A percentile compares a stretch with the other conserved stretches of the same genome.
These are phyloP conservation scores for Blastobotrys peoriensis DNA, from an alignment of 805 yeast genomes.

Conservation along the genomic window DNA sequence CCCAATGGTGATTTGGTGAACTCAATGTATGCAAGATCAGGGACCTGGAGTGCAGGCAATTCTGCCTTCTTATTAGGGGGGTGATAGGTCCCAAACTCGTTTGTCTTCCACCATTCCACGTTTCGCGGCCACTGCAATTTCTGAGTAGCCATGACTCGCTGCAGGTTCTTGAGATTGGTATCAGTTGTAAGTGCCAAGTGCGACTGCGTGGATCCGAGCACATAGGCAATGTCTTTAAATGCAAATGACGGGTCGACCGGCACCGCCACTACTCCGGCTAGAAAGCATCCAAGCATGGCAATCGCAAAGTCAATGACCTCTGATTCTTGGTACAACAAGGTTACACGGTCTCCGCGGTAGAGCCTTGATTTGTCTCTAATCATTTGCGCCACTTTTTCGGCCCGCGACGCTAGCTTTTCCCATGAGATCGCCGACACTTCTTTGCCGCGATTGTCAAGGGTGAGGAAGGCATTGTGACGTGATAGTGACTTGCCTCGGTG, in stretches of 20 bases:
- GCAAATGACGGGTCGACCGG: slow-evolving; percentile 78
- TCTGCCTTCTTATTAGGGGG: slow-evolving; percentile 50
- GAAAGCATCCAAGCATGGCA: slow-evolving; percentile 83
- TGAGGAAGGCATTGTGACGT: slow-evolving; percentile 64
- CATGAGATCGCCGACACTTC: slow-evolving; percentile 72
- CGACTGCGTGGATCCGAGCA: slow-evolving; percentile 67
- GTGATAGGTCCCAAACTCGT: slow-evolving; percentile 73
- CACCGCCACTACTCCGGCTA: slow-evolving; percentile 91
- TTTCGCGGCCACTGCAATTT: slow-evolving; percentile 66
- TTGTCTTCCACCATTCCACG: slow-evolving; percentile 72
- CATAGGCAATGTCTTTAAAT: slow-evolving; percentile 60
- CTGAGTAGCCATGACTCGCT: slow-evolving; percentile 46
- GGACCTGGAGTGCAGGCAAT: slow-evolving; percentile 61
- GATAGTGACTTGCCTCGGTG: slow-evolving; percentile 62
- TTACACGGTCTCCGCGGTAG: slow-evolving; percentile 77
- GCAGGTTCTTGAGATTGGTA: slow-evolving; percentile 65
- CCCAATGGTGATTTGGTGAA: slow-evolving; percentile 87
- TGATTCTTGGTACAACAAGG: slow-evolving; percentile 72
- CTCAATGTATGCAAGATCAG: slow-evolving; percentile 90
- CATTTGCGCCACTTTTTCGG: slow-evolving; percentile 84
- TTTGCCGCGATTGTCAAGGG: slow-evolving; percentile 74
- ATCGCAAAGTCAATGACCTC: slow-evolving; percentile 83
- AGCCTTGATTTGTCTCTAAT: slow-evolving; percentile 66
- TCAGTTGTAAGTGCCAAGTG: slow-evolving; percentile 80
- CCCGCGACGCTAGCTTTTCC: slow-evolving; percentile 78